A percentile compares a stretch with the other conserved stretches of the same genome.
These are phyloP conservation scores for Mrakia blollopis DNA, from an alignment of 768 basidiomycete species.

Conservation along the genomic window DNA sequence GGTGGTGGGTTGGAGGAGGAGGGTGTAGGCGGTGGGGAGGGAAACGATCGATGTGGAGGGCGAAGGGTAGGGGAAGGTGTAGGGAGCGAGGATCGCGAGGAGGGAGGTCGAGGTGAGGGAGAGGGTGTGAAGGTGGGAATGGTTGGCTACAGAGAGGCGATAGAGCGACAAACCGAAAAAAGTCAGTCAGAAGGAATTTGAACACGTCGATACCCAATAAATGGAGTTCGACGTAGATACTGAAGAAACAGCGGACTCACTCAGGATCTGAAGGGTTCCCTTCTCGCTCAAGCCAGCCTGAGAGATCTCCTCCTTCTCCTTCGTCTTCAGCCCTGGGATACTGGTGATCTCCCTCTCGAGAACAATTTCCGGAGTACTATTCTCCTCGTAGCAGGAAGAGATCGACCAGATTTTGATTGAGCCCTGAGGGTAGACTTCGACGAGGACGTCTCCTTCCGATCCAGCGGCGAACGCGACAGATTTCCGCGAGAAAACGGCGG, in stretches of 20 bases:
- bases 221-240: too few relatives aligned
- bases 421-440: constrained; percentile 23
- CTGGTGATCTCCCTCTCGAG: constrained; percentile 14
- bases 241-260: background rate
- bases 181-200: background rate
- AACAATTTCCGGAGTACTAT: background rate
- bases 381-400: constrained; percentile 3
- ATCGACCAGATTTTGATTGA: constrained; percentile 12
- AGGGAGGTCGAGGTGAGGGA: constrained; percentile 16
- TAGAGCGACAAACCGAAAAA: background rate
- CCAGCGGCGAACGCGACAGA: background rate
- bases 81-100: background rate
- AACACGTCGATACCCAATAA: too few relatives aligned
- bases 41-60: constrained; percentile 13
- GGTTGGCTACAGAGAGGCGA: constrained; percentile 18
- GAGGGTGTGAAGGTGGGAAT: constrained; percentile 31
- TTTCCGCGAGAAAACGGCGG: constrained; percentile 2
- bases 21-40: constrained; percentile 21
- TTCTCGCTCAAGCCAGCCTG: constrained; percentile 12
- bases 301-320: constrained; percentile 22
- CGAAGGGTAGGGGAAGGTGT: constrained; percentile 22
- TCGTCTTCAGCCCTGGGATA: constrained; percentile 1
- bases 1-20: constrained; percentile 19
- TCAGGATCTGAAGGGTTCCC: constrained; percentile 24
- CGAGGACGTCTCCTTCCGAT: constrained; percentile 23